Base-by-base conservation (phyloP, 352 stramenopile species). In the Pythium coloratum region DNA sequence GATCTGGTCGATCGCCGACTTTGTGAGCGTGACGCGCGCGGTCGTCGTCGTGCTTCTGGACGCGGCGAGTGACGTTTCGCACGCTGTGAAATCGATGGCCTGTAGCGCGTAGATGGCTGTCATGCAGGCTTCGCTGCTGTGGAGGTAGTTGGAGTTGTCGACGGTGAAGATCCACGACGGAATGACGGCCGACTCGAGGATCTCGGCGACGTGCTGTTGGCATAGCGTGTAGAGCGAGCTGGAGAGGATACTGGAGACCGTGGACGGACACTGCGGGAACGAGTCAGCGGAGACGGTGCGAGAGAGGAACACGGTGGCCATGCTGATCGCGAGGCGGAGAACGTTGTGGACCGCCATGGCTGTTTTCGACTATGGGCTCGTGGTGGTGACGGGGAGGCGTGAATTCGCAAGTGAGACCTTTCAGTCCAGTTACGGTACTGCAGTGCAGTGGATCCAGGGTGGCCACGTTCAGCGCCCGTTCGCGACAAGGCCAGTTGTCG, bases 41-140 rank as follows among this genome's bases (percentile, higher is more conserved):
- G 9, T 8, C 8, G 46, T 30, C 7, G 10, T 10, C 38, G 40
- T n/a, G 30, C 42, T 33, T 13, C 26, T 18, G 18, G 18, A 28
- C 1, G 58, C 33, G 9, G 28, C 6, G 6, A 64, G 12, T 6
- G 28, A 47, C 6, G 42, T 56, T 6, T 13, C 10, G 26, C 59
- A 66, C 13, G 49, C 30, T 14, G 28, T 34, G 20, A 55, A 51
- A 7, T 32, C 12, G 42, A 59, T 26, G 18, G 8, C 10, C 8
- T 38, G n/a, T 1, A 66, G 33, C n/a, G 33, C 33, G 6, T 51
- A 10, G 4, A 66, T 33, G 2, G 33, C 40, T 6, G 59, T 59
- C 32, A 59, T 32, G 34, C 59, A 66, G n/a, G 59, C 59, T 32
- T 58, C 59, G 26, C 59, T 66, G 36, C 59, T n/a, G 59, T 59